Conservation (phyloP, 129 eudicot genomes). For the Tagetes erecta region DNA sequence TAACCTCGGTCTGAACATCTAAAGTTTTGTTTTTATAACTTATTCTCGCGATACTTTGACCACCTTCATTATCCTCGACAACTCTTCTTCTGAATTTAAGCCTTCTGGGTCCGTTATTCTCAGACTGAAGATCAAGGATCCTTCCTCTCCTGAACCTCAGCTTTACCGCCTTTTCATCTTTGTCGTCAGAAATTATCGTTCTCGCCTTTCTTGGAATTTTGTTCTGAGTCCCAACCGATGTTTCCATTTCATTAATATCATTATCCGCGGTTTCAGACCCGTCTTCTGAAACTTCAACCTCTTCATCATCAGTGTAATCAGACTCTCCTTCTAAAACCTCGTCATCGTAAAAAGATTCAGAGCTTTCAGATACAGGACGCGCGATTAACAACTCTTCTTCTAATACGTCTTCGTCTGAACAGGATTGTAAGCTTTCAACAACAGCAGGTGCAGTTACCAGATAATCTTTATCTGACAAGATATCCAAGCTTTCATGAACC, state of each 20-base stretch:
- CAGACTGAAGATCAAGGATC: slow-evolving; percentile 53
- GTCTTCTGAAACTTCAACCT: slow-evolving; percentile 26
- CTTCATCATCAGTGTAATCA: slow-evolving; percentile 35
- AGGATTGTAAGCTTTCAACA: slow-evolving; percentile 32
- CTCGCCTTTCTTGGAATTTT: slow-evolving; percentile 41
- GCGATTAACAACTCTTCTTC: slow-evolving; percentile 21
- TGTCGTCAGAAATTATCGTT: slow-evolving; percentile 36
- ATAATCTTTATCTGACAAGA: slow-evolving; percentile 11
- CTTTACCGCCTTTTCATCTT: slow-evolving; percentile 43
- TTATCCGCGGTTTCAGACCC: slow-evolving; percentile 29
- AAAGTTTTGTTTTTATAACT: slow-evolving; percentile 17
- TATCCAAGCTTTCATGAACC: slow-evolving; percentile 11
- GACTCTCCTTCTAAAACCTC: slow-evolving; percentile 37
- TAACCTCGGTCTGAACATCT: background rate
- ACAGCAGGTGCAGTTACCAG: background rate
- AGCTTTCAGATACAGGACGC: slow-evolving; percentile 33
- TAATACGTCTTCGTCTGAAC: slow-evolving; percentile 30
- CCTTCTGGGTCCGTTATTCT: slow-evolving; percentile 57
- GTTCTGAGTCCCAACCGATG: slow-evolving; percentile 20
- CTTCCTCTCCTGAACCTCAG: slow-evolving; percentile 71
- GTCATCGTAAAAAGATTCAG: slow-evolving; percentile 31
- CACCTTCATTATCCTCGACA: slow-evolving; percentile 31
- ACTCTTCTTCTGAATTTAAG: slow-evolving; percentile 65
- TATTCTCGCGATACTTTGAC: slow-evolving; percentile 16
- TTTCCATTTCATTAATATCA: slow-evolving; percentile 20